These are phyloP conservation scores for Fusarium sp. DNA, from an alignment of 2,329 filamentous ascomycete genomes.

Conservation along the genomic window DNA sequence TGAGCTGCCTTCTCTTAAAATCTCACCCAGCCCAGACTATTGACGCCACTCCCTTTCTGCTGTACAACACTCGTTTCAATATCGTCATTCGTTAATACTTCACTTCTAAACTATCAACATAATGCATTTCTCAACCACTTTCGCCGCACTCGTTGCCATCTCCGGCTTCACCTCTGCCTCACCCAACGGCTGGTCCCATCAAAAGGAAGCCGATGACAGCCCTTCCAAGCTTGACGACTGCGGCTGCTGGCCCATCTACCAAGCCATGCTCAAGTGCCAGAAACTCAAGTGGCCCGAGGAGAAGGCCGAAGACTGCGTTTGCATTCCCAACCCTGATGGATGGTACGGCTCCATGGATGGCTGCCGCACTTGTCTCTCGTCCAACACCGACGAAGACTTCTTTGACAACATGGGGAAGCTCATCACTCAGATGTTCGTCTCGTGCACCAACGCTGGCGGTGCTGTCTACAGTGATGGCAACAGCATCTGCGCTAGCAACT, in stretches of 20 bases:
- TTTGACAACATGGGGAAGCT: conserved; percentile 34
- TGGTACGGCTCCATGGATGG: conserved; percentile 41
- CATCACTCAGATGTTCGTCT: conserved; percentile 41
- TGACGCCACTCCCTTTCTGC: neutral
- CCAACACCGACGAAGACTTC: conserved; percentile 23
- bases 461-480: conserved; percentile 33
- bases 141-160: conserved; percentile 17
- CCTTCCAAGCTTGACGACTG: conserved; percentile 41
- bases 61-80: neutral
- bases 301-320: conserved; percentile 28
- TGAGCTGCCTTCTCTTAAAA: neutral
- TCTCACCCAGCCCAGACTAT: neutral
- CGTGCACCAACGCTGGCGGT: conserved; percentile 35
- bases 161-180: conserved; percentile 18
- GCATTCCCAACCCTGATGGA: conserved; percentile 35
- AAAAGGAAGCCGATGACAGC: conserved; percentile 30
- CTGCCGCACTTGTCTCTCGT: conserved; percentile 35
- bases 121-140: conserved; percentile 16
- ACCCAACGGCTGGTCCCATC: conserved; percentile 39
- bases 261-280: conserved; percentile 36
- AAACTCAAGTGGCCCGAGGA: conserved; percentile 31
- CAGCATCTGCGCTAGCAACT: conserved; percentile 34
- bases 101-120: neutral
- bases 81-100: neutral
- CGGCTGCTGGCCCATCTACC: conserved; percentile 40